phyloP scores from a whole-genome alignment of 2,329 filamentous ascomycete species.

The Helicocarpus griseus region DNA sequence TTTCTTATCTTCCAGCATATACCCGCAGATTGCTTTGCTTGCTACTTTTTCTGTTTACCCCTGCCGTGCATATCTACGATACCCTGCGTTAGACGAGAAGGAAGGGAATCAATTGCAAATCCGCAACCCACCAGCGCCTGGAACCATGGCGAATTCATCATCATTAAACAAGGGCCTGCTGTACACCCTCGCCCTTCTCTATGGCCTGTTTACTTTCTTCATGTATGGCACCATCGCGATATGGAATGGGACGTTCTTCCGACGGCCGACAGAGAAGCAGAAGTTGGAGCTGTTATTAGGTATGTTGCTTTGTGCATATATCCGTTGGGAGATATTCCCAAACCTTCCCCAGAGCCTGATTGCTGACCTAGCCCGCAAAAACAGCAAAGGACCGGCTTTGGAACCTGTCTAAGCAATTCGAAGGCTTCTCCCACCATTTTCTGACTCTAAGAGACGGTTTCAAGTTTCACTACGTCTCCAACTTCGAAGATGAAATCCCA shows the following conservation, averaged over 20 bases:
- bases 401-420: slow-evolving; percentile 41
- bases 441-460: slow-evolving; percentile 39
- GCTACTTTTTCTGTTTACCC: too few species aligned
- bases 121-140: too few species aligned
- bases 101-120: background rate
- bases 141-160: background rate
- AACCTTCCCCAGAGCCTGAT: background rate
- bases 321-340: too few species aligned
- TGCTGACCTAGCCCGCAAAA: background rate
- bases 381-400: slow-evolving; percentile 45
- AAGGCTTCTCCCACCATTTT: slow-evolving; percentile 43
- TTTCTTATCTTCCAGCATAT: too few species aligned
- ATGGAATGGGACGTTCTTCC: slow-evolving; percentile 28
- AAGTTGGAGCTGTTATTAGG: slow-evolving; percentile 31
- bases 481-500: slow-evolving; percentile 19
- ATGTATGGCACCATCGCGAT: slow-evolving; percentile 24
- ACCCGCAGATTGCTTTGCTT: too few species aligned
- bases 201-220: slow-evolving; percentile 28
- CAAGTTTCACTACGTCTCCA: slow-evolving; percentile 48
- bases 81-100: too few species aligned
- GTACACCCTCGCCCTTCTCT: slow-evolving; percentile 16
- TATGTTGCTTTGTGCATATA: slow-evolving; percentile 20
- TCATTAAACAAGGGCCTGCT: slow-evolving; percentile 13
- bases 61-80: too few species aligned
- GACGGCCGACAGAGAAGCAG: slow-evolving; percentile 29